Percentiles rank a stretch among this genome's conserved stretches.
Conservation (phyloP, 208 protist genomes). For the Acanthamoeba lenticulata region DNA sequence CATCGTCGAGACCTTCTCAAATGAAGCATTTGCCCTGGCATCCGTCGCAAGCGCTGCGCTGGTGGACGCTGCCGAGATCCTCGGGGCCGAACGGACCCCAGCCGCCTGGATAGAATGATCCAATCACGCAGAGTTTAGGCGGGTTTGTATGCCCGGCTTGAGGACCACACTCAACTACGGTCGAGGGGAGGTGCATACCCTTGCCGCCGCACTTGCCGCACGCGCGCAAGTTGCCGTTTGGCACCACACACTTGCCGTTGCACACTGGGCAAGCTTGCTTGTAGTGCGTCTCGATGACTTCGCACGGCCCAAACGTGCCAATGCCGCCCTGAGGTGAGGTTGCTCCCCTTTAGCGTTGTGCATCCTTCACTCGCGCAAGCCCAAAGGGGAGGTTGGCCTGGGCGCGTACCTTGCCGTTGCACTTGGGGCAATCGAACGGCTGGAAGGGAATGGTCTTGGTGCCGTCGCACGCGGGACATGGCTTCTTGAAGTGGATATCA, state of each 20-base stretch:
- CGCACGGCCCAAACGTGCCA: conserved; percentile 19
- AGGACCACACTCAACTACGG: too few relatives aligned
- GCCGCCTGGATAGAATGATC: neutral
- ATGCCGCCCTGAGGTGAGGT: conserved; percentile 4
- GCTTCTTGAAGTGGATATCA: conserved; percentile 31
- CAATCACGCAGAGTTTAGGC: neutral
- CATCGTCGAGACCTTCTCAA: too few relatives aligned
- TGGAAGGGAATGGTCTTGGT: neutral
- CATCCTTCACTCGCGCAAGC: neutral
- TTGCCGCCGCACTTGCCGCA: conserved; percentile 29
- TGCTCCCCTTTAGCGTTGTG: neutral
- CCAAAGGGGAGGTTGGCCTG: neutral
- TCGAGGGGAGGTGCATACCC: too few relatives aligned
- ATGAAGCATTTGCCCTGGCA: neutral
- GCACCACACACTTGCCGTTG: neutral
- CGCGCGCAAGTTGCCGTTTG: neutral
- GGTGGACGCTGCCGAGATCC: neutral
- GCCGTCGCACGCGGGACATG: conserved; percentile 43
- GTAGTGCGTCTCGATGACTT: neutral
- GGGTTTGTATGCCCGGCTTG: too few relatives aligned
- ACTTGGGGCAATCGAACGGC: neutral
- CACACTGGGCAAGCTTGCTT: conserved; percentile 23
- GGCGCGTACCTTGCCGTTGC: neutral
- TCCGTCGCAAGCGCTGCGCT: neutral
- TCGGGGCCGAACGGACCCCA: neutral